Conservation (phyloP, 805 yeast species). For the Ogataea thermomethanolica region DNA sequence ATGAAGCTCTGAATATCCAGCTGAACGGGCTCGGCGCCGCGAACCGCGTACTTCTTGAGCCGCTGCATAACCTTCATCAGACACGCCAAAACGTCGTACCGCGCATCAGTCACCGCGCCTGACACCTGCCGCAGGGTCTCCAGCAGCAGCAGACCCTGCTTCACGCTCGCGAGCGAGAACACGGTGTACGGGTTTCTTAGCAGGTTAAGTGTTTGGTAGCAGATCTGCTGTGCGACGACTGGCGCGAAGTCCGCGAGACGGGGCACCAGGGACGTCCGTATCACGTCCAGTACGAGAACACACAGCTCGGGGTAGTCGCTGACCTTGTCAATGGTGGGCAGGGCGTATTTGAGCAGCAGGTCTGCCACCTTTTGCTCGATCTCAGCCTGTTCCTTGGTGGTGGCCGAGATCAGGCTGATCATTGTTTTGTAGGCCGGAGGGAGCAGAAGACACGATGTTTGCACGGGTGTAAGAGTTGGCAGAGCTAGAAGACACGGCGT, state of each 20-base stretch:
- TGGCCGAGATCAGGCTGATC: constrained; percentile 13
- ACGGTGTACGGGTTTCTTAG: constrained; percentile 27
- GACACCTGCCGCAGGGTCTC: neutral
- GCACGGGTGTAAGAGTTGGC: constrained; percentile 29
- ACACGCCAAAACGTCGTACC: constrained; percentile 28
- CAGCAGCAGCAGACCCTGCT: constrained; percentile 6
- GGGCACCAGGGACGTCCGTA: constrained; percentile 12
- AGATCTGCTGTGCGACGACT: constrained; percentile 21
- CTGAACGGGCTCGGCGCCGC: neutral
- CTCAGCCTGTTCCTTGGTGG: constrained; percentile 7
- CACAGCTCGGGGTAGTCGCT: constrained; percentile 25
- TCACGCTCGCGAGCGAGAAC: constrained; percentile 7
- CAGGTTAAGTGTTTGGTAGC: constrained; percentile 23
- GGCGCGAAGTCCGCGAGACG: constrained; percentile 17
- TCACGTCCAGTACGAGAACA: constrained; percentile 12
- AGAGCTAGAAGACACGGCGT: constrained; percentile 28
- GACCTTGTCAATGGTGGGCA: constrained; percentile 27
- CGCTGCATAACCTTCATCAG: constrained; percentile 13
- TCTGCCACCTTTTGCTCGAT: constrained; percentile 16
- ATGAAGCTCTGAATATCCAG: neutral
- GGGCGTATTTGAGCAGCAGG: constrained; percentile 25
- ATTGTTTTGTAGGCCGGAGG: constrained; percentile 24
- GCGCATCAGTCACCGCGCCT: neutral
- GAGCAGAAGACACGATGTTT: constrained; percentile 19
- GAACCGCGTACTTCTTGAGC: constrained; percentile 3